Base-by-base conservation (phyloP, 2,329 filamentous ascomycete genomes). In the Sporothrix sp. region DNA sequence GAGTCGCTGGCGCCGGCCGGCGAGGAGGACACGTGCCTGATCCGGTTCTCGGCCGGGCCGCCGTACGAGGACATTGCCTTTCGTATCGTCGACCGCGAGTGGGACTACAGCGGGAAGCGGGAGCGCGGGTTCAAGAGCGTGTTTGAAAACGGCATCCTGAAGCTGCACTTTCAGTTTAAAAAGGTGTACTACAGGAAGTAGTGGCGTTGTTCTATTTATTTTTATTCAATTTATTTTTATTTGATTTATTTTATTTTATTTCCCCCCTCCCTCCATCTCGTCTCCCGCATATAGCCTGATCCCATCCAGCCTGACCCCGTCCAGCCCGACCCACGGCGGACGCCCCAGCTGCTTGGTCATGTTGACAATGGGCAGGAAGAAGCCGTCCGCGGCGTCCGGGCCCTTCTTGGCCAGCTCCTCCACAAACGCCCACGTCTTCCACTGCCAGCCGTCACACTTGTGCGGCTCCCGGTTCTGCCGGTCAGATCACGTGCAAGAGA, bases 101-200 rank as follows among this genome's bases (percentile, higher is more conserved):
- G 93, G 93, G 93, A 98, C 67, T 98, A 96, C 65, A 95, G 88
- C 65, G 87, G 91, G 3, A 97, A 96, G 70, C 80, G 84, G 60
- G 93, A 98, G 61, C 79, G 93, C 53, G 94, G 93, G 1, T 98
- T 97, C 70, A 90, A 81, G 65, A 96, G 90, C 68, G 95, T 86
- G 56, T 98, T 97, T 66, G 93, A 98, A 69, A 96, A 95, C 82
- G 91, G 91, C 48, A 95, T 97, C 60, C 72, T 98, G 52, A 90
- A 96, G 69, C 78, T 98, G 52, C 91, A 97, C 66, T 98, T 98
- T 66, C 90, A 96, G 67, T 96, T 97, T 75, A 98, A 97, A 68
- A 95, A 95, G 81, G 89, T 94, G 13, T 68, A 63, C 68, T 58
- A 50, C 51, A 48, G 43, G 16, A 47, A 52, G 30, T 48, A 39